These are phyloP conservation scores for Piper betle DNA, from an alignment of 164 flowering plant species.

Conservation along the genomic window DNA sequence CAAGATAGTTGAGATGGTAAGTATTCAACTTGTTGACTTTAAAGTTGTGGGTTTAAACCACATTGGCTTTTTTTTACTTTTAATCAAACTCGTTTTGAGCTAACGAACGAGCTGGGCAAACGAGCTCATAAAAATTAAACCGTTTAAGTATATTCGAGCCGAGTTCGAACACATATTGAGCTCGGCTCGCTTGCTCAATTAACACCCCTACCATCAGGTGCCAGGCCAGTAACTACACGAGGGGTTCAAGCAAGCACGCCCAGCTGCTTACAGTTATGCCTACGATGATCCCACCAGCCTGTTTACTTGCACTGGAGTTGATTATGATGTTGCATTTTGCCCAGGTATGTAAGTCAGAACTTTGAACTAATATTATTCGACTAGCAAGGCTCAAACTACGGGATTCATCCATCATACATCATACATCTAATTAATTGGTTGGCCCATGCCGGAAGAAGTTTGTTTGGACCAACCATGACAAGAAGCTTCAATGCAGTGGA, in stretches of 20 bases:
- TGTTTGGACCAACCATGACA: neutral
- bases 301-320: conserved; percentile 16
- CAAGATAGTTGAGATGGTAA: too few species aligned
- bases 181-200: too few species aligned
- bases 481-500: neutral
- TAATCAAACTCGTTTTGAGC: too few species aligned
- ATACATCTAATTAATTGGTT: neutral
- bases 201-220: conserved; percentile 24
- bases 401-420: too few species aligned
- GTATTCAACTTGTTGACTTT: too few species aligned
- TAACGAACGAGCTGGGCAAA: too few species aligned
- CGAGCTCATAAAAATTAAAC: too few species aligned
- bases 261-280: conserved; percentile 21
- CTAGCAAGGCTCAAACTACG: conserved; percentile 13
- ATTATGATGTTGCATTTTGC: neutral
- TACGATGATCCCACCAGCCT: conserved; percentile 16
- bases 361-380: conserved; percentile 6
- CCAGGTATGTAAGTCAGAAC: neutral
- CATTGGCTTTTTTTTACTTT: too few species aligned
- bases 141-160: too few species aligned
- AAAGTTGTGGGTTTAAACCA: too few species aligned
- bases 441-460: neutral
- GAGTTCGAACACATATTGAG: too few species aligned
- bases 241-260: conserved; percentile 19
- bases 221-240: conserved; percentile 10